phyloP scores from a whole-genome alignment of 2,329 filamentous ascomycete genomes.

The Aspergillus pseudoglaucus region DNA sequence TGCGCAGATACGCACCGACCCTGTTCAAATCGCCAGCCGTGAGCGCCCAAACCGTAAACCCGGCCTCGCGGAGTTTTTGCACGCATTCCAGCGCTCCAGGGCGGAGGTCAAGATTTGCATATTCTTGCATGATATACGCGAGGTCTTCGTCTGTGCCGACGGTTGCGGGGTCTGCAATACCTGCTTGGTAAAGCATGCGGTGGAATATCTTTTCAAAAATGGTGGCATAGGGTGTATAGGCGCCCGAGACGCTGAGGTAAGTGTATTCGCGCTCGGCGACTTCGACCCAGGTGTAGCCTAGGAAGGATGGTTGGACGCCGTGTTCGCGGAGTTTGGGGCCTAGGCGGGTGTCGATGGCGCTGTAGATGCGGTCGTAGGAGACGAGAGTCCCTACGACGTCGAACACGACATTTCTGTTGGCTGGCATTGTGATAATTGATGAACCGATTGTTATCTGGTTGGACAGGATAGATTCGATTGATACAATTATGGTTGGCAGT shows the following conservation, averaged over 20 bases:
- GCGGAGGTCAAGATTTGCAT: slow-evolving; percentile 25
- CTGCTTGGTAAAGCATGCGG: slow-evolving; percentile 36
- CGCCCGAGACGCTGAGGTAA: slow-evolving; percentile 36
- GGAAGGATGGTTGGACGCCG: slow-evolving; percentile 30
- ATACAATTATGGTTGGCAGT: not conserved
- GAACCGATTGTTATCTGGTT: not conserved
- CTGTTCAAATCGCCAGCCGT: slow-evolving; percentile 20
- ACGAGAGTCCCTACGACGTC: slow-evolving; percentile 37
- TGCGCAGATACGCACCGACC: slow-evolving; percentile 20
- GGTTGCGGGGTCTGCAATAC: slow-evolving; percentile 31
- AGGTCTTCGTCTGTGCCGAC: slow-evolving; percentile 36
- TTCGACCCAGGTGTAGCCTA: slow-evolving; percentile 40
- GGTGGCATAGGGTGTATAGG: slow-evolving; percentile 33
- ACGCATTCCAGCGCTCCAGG: slow-evolving; percentile 34
- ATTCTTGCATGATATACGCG: slow-evolving; percentile 30
- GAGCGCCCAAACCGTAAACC: slow-evolving; percentile 23
- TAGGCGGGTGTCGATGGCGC: slow-evolving; percentile 31
- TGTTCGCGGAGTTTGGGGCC: slow-evolving; percentile 30
- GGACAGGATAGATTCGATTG: not conserved
- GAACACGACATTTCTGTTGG: slow-evolving; percentile 22
- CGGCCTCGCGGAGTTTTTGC: slow-evolving; percentile 25
- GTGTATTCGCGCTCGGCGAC: slow-evolving; percentile 41
- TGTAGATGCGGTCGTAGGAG: slow-evolving; percentile 34
- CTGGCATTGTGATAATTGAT: not conserved
- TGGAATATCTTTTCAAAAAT: slow-evolving; percentile 39